phyloP scores from a whole-genome alignment of 805 yeast genomes.

The Metschnikowia baotianmanensis region DNA sequence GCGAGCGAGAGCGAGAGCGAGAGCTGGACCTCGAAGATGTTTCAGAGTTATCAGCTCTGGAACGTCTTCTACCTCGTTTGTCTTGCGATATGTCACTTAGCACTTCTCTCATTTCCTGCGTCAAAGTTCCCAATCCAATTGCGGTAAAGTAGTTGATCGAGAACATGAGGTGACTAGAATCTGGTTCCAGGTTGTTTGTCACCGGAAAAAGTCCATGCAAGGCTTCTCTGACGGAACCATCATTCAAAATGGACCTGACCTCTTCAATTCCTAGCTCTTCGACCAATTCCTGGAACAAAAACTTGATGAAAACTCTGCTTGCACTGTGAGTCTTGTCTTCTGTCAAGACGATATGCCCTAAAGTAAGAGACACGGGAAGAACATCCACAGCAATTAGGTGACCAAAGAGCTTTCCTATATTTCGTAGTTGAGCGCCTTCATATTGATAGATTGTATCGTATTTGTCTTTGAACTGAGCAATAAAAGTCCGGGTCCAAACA shows the following conservation, averaged over 20 bases:
- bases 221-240: constrained; percentile 48
- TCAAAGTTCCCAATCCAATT: constrained; percentile 78
- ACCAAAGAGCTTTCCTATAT: constrained; percentile 83
- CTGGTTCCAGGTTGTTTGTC: constrained; percentile 26
- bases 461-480: constrained; percentile 49
- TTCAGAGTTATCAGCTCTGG: constrained; percentile 7
- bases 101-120: constrained; percentile 74
- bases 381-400: constrained; percentile 71
- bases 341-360: constrained; percentile 56
- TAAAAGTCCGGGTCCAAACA: constrained; percentile 59
- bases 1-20: constrained; percentile 11
- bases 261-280: constrained; percentile 66
- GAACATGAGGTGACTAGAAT: constrained; percentile 60
- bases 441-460: constrained; percentile 61
- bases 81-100: constrained; percentile 34
- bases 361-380: constrained; percentile 56
- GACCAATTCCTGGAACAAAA: constrained; percentile 73
- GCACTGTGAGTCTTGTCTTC: constrained; percentile 79
- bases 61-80: constrained; percentile 20
- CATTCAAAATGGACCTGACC: constrained; percentile 48
- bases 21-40: constrained; percentile 12
- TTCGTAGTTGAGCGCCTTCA: constrained; percentile 72
- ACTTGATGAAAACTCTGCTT: constrained; percentile 75
- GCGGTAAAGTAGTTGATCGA: constrained; percentile 92
- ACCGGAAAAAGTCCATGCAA: constrained; percentile 65